Evolutionary conservation across 2,329 filamentous ascomycete species (phyloP).

Genomic region (Fusarium incarnatum): DNA sequence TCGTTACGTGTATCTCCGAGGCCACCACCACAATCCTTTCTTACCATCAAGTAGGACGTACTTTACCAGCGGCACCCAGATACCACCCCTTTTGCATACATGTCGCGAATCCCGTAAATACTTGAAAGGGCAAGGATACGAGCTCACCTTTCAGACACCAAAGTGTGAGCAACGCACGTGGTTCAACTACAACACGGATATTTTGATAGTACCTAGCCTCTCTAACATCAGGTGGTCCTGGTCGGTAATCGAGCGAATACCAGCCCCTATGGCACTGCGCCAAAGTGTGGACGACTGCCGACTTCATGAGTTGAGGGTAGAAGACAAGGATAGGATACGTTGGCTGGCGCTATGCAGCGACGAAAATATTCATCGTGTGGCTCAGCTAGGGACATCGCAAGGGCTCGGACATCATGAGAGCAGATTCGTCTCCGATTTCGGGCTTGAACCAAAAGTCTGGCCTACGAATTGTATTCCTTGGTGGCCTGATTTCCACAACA

Average conservation of each 20-base stretch:
- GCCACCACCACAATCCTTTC: not conserved
- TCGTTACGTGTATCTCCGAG: not conserved
- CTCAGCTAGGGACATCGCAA: no score
- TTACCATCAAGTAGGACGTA: not conserved
- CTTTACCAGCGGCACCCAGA: not conserved
- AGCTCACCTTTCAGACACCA: not conserved
- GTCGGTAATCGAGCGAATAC: no score
- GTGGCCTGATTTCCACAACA: fast-evolving
- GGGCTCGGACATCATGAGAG: no score
- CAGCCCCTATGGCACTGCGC: fast-evolving
- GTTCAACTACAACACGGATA: constrained; percentile 3
- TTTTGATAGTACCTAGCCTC: not conserved
- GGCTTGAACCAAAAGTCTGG: no score
- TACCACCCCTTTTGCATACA: not conserved
- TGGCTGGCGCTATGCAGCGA: no score
- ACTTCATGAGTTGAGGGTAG: no score
- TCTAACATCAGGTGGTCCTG: no score
- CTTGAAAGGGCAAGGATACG: not conserved
- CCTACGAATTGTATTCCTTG: no score
- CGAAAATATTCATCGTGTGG: no score
- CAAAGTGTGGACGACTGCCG: no score
- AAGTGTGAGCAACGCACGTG: not conserved
- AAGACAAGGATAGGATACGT: no score
- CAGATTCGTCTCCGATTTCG: no score
- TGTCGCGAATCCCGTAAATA: not conserved